Evolutionary conservation across 495 filamentous ascomycete species (phyloP).

Genomic region (Neurospora pannonica): DNA sequence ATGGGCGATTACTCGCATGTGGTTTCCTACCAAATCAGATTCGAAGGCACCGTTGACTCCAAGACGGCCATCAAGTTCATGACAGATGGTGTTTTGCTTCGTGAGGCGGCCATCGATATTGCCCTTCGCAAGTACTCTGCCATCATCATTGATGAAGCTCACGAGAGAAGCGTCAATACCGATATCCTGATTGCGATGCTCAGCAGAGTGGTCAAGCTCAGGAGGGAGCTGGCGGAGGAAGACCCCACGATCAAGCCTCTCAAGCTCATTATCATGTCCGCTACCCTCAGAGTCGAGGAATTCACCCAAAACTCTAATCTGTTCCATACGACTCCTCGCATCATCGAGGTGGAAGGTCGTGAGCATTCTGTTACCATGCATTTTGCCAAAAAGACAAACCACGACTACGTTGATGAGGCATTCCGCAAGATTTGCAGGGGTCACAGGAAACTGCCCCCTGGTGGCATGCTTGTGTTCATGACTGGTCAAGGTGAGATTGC

Average conservation of each 20-base stretch:
- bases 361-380: slow-evolving; percentile 87
- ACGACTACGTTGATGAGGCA: slow-evolving; percentile 82
- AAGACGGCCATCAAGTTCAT: slow-evolving; percentile 97
- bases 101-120: slow-evolving; percentile 87
- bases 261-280: slow-evolving; percentile 97
- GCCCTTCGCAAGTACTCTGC: slow-evolving; percentile 85
- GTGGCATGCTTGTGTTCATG: slow-evolving; percentile 89
- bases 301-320: slow-evolving; percentile 76
- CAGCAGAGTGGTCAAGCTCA: slow-evolving; percentile 77
- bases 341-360: slow-evolving; percentile 87
- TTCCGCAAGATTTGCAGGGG: slow-evolving; percentile 83
- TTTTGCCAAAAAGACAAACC: slow-evolving; percentile 71
- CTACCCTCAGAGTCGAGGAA: slow-evolving; percentile 82
- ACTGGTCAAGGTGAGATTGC: slow-evolving; percentile 90
- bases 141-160: slow-evolving; percentile 93
- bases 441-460: slow-evolving; percentile 82
- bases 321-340: slow-evolving; percentile 70
- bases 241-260: slow-evolving; percentile 56
- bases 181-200: slow-evolving; percentile 96
- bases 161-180: slow-evolving; percentile 95
- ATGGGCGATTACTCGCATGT: slow-evolving; percentile 56
- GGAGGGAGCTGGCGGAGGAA: slow-evolving; percentile 34
- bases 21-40: slow-evolving; percentile 92
- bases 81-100: slow-evolving; percentile 93
- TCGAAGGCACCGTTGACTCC: slow-evolving; percentile 72